Conservation (phyloP, 257 asterid genomes). For the Fraxinus cuspidata region DNA sequence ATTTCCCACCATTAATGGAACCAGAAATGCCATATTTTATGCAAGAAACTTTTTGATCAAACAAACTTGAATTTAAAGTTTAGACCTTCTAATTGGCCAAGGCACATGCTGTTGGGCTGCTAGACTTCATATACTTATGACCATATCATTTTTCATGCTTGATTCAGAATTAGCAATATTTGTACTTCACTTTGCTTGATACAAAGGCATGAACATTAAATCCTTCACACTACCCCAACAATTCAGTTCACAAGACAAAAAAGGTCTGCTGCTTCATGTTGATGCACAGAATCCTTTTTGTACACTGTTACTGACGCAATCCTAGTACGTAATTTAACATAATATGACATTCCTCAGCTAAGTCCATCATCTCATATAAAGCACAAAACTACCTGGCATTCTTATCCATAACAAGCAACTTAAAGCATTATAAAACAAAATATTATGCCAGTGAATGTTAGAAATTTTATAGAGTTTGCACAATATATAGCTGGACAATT, state of each 20-base stretch:
- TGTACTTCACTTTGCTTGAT: background rate
- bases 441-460: background rate
- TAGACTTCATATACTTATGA: background rate
- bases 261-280: constrained; percentile 6
- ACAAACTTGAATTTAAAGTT: background rate
- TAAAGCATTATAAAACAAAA: constrained; percentile 9
- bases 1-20: background rate
- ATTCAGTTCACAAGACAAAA: background rate
- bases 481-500: background rate
- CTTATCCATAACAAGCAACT: constrained; percentile 11
- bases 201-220: background rate
- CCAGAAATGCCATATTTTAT: background rate
- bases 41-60: background rate
- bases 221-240: background rate
- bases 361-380: constrained; percentile 3
- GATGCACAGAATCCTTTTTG: constrained; percentile 12
- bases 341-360: constrained; percentile 20
- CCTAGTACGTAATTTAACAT: background rate
- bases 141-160: background rate
- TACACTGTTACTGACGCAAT: background rate
- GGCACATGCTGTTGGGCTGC: background rate
- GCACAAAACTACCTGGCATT: constrained; percentile 18
- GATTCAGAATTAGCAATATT: background rate
- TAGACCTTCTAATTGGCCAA: background rate
- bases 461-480: constrained; percentile 17